Conservation (phyloP, 169 alveolate species). For the Cryptosporidium viatorum region DNA sequence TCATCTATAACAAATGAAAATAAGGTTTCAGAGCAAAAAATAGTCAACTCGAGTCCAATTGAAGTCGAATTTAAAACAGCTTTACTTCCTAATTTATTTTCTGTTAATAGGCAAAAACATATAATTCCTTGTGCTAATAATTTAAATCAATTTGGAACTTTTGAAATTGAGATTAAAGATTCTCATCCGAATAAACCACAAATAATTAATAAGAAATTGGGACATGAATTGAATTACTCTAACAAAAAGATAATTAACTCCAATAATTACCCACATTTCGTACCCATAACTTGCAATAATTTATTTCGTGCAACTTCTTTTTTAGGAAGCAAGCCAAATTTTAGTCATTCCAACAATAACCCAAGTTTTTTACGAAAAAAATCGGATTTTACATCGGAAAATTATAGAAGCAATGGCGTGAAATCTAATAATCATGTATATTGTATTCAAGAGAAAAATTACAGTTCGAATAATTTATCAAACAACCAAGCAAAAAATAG, state of each 20-base stretch:
- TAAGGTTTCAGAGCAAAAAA: not conserved
- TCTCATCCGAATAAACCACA: not conserved
- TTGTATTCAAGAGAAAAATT: not conserved
- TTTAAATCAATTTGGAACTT: not conserved
- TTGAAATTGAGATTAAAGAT: not conserved
- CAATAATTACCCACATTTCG: not conserved
- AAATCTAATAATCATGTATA: not conserved
- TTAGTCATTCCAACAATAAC: not conserved
- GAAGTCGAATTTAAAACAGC: not conserved
- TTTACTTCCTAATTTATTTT: not conserved
- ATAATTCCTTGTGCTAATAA: not conserved
- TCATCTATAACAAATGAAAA: not conserved
- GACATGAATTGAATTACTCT: not conserved
- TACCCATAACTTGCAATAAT: not conserved
- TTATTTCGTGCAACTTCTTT: conserved; percentile 6
- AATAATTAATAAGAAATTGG: not conserved
- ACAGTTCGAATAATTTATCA: not conserved
- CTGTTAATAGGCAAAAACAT: not conserved
- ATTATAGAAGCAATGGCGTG: not conserved
- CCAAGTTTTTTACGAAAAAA: not conserved
- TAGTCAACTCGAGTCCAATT: not conserved
- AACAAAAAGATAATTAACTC: not conserved
- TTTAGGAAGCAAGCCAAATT: not conserved
- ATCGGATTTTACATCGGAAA: not conserved
- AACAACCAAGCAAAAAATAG: not conserved